Evolutionary conservation across 108 stramenopile species (phyloP).

Genomic region (Pseudonitzschia multiseries): DNA sequence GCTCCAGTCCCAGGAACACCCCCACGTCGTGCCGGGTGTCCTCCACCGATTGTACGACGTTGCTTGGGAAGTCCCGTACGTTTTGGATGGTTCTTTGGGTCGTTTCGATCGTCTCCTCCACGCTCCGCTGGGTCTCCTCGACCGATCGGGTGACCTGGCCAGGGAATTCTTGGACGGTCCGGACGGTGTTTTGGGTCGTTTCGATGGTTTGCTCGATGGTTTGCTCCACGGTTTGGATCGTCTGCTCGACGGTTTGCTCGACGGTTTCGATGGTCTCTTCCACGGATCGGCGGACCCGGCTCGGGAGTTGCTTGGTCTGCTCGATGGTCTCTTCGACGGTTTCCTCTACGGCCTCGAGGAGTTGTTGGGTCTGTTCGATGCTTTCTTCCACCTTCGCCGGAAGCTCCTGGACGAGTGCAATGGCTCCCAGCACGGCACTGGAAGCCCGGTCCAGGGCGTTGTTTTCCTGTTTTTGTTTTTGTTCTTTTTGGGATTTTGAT

Average conservation of each 20-base stretch:
- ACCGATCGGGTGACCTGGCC: conserved; percentile 7
- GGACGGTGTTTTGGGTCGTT: conserved; percentile 14
- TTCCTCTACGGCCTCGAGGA: conserved; percentile 16
- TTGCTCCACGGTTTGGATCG: conserved; percentile 16
- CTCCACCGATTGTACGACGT: conserved; percentile 15
- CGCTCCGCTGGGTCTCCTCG: background rate
- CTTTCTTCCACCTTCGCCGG: background rate
- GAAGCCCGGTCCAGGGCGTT: background rate
- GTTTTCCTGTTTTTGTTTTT: no score
- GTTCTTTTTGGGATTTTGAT: no score
- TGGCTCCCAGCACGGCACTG: background rate
- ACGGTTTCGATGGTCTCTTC: background rate
- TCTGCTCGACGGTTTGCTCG: conserved; percentile 12
- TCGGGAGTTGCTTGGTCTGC: background rate
- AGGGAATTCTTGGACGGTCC: conserved; percentile 11
- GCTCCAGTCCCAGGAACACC: conserved; percentile 37
- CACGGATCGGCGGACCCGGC: conserved; percentile 1
- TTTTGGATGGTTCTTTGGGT: conserved; percentile 23
- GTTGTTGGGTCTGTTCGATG: conserved; percentile 22
- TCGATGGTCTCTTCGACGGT: conserved; percentile 1
- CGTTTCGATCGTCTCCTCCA: conserved; percentile 18
- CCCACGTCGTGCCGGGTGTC: conserved; percentile 22
- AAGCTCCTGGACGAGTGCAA: background rate
- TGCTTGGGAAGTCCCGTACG: conserved; percentile 15
- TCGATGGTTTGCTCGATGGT: conserved; percentile 22